Evolutionary conservation across 208 protist species (phyloP).

Genomic region (Leishmania turanica): DNA sequence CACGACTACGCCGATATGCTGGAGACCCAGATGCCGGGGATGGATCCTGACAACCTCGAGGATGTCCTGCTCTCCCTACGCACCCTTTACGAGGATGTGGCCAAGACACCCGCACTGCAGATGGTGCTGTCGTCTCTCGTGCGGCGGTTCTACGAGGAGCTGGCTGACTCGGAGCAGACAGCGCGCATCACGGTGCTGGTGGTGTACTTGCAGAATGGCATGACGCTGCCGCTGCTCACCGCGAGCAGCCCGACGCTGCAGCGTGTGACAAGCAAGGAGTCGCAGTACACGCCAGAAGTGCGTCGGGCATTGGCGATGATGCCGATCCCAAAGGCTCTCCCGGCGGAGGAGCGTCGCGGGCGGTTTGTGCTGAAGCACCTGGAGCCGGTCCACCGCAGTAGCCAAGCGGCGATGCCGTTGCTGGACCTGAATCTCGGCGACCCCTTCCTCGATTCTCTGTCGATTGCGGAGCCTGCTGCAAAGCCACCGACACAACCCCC

Average conservation of each 20-base stretch:
- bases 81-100: slow-evolving; percentile 56
- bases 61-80: slow-evolving; percentile 67
- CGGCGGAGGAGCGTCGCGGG: slow-evolving; percentile 25
- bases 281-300: slow-evolving; percentile 41
- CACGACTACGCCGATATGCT: slow-evolving; percentile 44
- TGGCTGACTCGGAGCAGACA: slow-evolving; percentile 38
- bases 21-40: neutral
- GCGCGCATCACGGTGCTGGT: slow-evolving; percentile 74
- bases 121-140: slow-evolving; percentile 51
- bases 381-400: neutral
- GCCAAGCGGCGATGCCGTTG: neutral
- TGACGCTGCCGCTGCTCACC: slow-evolving; percentile 61
- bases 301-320: slow-evolving; percentile 63
- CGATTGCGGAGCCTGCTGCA: neutral
- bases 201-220: slow-evolving; percentile 72
- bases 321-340: slow-evolving; percentile 36
- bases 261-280: slow-evolving; percentile 32
- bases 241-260: slow-evolving; percentile 32
- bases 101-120: slow-evolving; percentile 62
- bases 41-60: slow-evolving; percentile 41
- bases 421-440: slow-evolving; percentile 29
- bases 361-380: slow-evolving; percentile 51
- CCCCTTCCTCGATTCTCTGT: slow-evolving; percentile 9
- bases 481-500: neutral
- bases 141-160: slow-evolving; percentile 22